Evolutionary conservation across 495 filamentous ascomycete genomes (phyloP).

Genomic region (Trichoderma parareesei): DNA sequence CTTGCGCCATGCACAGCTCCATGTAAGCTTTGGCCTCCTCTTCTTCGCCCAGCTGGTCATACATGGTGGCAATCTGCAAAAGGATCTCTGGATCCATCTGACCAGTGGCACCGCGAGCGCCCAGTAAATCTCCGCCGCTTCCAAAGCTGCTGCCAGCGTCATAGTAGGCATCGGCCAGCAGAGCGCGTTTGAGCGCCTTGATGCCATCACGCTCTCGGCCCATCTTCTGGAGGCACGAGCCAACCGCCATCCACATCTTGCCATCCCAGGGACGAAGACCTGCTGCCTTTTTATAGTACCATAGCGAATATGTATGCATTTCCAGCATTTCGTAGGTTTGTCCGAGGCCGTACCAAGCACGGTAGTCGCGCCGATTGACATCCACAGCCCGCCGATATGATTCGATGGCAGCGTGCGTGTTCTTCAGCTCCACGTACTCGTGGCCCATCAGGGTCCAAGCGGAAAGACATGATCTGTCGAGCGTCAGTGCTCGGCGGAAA

Average conservation of each 20-base stretch:
- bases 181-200: constrained; percentile 85
- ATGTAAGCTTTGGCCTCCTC: constrained; percentile 84
- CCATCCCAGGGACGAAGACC: constrained; percentile 85
- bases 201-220: constrained; percentile 75
- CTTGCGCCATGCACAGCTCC: constrained; percentile 88
- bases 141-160: constrained; percentile 47
- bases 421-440: constrained; percentile 98
- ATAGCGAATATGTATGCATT: constrained; percentile 93
- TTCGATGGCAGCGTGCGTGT: constrained; percentile 97
- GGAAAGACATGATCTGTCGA: constrained; percentile 84
- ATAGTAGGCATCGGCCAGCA: constrained; percentile 76
- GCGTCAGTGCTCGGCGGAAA: constrained; percentile 90
- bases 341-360: constrained; percentile 96
- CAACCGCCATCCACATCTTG: constrained; percentile 98
- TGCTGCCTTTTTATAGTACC: constrained; percentile 95
- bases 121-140: constrained; percentile 22
- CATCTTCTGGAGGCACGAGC: constrained; percentile 82
- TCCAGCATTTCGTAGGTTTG: constrained; percentile 97
- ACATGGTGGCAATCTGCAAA: constrained; percentile 80
- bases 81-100: constrained; percentile 85
- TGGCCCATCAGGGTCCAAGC: constrained; percentile 99
- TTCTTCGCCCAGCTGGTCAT: constrained; percentile 66
- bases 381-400: constrained; percentile 94
- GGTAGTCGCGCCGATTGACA: constrained; percentile 92
- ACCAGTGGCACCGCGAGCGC: constrained; percentile 30